Evolutionary conservation across 2,329 filamentous ascomycete species (phyloP).

Genomic region (Fusarium albosuccineum): DNA sequence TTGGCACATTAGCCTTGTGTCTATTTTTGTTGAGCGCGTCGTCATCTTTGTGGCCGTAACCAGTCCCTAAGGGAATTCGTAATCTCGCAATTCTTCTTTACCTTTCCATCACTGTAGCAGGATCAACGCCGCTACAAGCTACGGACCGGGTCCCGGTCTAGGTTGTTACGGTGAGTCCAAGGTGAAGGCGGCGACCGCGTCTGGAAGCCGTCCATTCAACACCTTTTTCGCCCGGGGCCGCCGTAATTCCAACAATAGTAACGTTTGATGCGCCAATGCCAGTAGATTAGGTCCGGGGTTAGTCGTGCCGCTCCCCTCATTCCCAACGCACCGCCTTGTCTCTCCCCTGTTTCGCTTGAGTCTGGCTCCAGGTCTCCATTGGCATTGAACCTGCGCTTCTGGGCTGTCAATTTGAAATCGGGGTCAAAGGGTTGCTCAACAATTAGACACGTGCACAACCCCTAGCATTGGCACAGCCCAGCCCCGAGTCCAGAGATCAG

Average conservation of each 20-base stretch:
- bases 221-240: conserved; percentile 21
- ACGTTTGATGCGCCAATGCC: conserved; percentile 5
- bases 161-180: conserved; percentile 34
- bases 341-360: conserved; percentile 14
- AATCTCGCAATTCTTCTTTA: conserved; percentile 14
- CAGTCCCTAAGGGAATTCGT: conserved; percentile 24
- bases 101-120: conserved; percentile 2
- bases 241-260: conserved; percentile 43
- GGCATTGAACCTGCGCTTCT: conserved; percentile 13
- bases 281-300: background rate
- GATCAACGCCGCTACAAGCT: conserved; percentile 1
- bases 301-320: conserved; percentile 3
- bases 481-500: conserved; percentile 5
- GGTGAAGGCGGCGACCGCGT: conserved; percentile 28
- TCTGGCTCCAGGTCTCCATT: conserved; percentile 20
- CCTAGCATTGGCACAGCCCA: conserved; percentile 26
- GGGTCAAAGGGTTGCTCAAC: conserved; percentile 29
- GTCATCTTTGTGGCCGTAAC: conserved; percentile 7
- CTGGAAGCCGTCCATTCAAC: conserved; percentile 37
- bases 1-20: conserved; percentile 14
- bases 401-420: conserved; percentile 18
- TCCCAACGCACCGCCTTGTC: conserved; percentile 14
- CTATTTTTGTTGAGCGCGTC: conserved; percentile 36
- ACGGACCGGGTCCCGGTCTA: conserved; percentile 19
- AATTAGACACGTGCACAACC: conserved; percentile 31